Base-by-base conservation (phyloP, 2,329 filamentous ascomycete species). In the Colletotrichum navitas region DNA sequence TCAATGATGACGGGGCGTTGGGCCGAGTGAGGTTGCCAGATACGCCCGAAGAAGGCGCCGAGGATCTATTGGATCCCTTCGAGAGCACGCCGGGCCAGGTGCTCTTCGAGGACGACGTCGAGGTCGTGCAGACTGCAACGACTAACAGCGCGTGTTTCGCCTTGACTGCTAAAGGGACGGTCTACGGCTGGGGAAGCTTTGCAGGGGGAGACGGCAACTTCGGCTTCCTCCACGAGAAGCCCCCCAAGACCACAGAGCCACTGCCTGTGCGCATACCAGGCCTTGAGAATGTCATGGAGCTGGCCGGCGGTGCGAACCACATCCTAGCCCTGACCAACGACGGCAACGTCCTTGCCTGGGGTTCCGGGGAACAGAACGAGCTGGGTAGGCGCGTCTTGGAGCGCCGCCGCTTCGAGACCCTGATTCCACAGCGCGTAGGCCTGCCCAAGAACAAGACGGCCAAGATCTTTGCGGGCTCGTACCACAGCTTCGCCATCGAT, bases 121-220 rank as follows among this genome's bases (percentile, higher is more conserved):
- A 84, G 11, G 89, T 92, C 73, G 86, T 87, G 14, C 85, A 89
- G 73, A 82, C 93, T 60, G 85, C 84, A 55, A 89, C 89, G 45
- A 87, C 87, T n/a, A 90, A 92, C 76, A 90, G 86, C 74, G 85
- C 86, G 26, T 89, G 87, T 2, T 91, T 92, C 76, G 89, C 85
- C 7, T 82, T 93, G 21, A 91, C 90, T 5, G 84, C 86, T 14
- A 85, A 87, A 62, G 90, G 90, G 21, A 81, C 84, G 32, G 88
- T 92, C 32, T 92, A 90, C 76, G 90, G 90, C 56, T 92, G 90
- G 89, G 90, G 90, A 24, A 90, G 89, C 21, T 92, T 92, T 82
- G 82, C 89, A 77, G 76, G 86, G 14, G 75, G 74, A 68, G 82
- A 87, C 73, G 84, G 86, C 41, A 82, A 84, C 63, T 85, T 89